A percentile compares a stretch with the other conserved stretches of the same genome.
Conservation (phyloP, 805 yeast species). For the Barnettozyma wickerhamii region DNA sequence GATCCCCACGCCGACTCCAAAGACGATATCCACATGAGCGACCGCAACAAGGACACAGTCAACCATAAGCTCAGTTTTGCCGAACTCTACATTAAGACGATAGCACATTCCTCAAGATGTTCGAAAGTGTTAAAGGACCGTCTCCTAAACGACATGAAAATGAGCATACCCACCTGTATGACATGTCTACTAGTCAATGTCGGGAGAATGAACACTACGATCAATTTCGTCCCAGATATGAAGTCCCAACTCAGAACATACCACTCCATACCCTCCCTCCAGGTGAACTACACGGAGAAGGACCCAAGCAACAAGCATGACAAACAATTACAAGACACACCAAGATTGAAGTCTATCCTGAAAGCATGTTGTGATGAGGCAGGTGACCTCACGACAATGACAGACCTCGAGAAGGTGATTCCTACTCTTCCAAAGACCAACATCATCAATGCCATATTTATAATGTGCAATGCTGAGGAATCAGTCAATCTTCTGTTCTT, state of each 20-base stretch:
- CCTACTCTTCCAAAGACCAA: constrained; percentile 46
- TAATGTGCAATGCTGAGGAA: constrained; percentile 61
- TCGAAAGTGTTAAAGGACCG: constrained; percentile 81
- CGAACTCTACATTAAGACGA: constrained; percentile 74
- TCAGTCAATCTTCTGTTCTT: constrained; percentile 39
- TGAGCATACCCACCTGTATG: constrained; percentile 70
- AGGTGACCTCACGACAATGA: constrained; percentile 42
- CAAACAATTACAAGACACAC: constrained; percentile 91
- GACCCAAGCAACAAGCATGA: constrained; percentile 38
- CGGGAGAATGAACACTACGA: constrained; percentile 92
- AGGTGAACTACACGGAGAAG: constrained; percentile 47
- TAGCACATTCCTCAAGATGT: constrained; percentile 79
- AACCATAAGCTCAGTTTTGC: constrained; percentile 63
- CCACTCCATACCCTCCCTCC: constrained; percentile 89
- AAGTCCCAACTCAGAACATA: constrained; percentile 87
- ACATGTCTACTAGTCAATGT: constrained; percentile 84
- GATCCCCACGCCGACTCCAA: constrained; percentile 49
- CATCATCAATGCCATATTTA: constrained; percentile 72
- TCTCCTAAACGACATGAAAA: constrained; percentile 53
- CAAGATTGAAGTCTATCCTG: constrained; percentile 82
- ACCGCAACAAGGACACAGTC: constrained; percentile 30
- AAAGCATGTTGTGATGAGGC: constrained; percentile 81
- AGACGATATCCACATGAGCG: constrained; percentile 27
- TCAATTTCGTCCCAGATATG: constrained; percentile 94
- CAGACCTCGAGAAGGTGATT: constrained; percentile 37